A percentile compares a stretch with the other conserved stretches of the same genome.
These are phyloP conservation scores for Xylariaceae sp. DNA, from an alignment of 2,329 filamentous ascomycete species.

Conservation along the genomic window DNA sequence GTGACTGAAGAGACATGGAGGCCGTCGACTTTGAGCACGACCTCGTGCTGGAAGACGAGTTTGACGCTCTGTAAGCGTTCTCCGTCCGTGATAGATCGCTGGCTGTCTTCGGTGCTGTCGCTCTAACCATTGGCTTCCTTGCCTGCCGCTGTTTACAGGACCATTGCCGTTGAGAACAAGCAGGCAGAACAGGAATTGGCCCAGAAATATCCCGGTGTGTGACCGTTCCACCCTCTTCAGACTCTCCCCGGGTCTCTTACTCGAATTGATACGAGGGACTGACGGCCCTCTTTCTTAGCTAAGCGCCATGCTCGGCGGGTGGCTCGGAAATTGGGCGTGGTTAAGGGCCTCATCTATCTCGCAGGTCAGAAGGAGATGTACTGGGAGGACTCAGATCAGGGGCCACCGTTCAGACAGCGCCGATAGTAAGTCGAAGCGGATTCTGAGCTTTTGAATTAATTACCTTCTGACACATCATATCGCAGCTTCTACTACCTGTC, in stretches of 20 bases:
- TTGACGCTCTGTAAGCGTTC: conserved; percentile 47
- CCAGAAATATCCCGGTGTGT: conserved; percentile 34
- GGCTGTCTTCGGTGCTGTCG: too few relatives aligned
- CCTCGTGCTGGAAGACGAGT: conserved; percentile 46
- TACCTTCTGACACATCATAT: too few relatives aligned
- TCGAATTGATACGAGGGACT: neutral
- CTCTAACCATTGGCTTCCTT: too few relatives aligned
- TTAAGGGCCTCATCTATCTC: conserved; percentile 50
- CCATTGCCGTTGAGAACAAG: conserved; percentile 38
- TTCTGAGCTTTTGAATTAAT: too few relatives aligned
- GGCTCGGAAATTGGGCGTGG: conserved; percentile 43
- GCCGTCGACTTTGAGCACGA: conserved; percentile 34
- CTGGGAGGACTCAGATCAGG: conserved; percentile 57
- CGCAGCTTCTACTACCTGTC: conserved; percentile 54
- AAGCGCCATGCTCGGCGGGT: conserved; percentile 55
- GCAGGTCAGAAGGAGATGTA: conserved; percentile 45
- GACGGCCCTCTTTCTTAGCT: conserved; percentile 33
- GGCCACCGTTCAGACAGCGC: conserved; percentile 50
- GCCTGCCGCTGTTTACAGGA: too few relatives aligned
- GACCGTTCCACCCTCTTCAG: neutral
- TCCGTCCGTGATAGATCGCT: neutral
- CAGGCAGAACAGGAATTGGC: conserved; percentile 18
- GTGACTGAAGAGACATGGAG: conserved; percentile 18
- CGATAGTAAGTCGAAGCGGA: conserved; percentile 47
- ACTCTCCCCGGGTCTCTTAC: neutral